Conservation (phyloP, 345 rosid genomes). For the Eucalyptus marginata region DNA sequence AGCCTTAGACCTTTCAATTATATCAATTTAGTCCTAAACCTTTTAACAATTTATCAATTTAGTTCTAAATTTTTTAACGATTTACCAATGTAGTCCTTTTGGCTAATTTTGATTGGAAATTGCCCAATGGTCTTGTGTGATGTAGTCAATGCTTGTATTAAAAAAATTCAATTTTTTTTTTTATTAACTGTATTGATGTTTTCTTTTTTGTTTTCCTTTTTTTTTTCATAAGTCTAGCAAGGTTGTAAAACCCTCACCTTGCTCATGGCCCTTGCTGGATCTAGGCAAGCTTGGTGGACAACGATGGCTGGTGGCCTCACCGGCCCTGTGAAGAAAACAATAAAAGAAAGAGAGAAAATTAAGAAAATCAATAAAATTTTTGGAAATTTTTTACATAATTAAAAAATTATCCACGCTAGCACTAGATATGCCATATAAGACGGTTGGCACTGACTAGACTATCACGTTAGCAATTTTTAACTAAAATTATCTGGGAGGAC, state of each 20-base stretch:
- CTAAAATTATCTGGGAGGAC: accelerated
- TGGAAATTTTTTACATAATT: accelerated
- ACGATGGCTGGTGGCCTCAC: accelerated
- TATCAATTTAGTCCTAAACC: accelerated
- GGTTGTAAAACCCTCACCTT: neutral
- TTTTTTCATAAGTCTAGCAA: no score
- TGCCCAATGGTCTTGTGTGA: neutral
- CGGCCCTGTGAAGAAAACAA: no score
- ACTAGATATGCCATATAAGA: neutral
- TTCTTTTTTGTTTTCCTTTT: no score
- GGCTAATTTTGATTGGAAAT: neutral
- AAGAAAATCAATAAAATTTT: no score
- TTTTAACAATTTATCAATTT: no score
- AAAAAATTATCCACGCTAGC: accelerated
- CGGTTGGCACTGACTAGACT: neutral
- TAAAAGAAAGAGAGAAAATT: no score
- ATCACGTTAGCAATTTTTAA: neutral
- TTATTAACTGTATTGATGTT: neutral
- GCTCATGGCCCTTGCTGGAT: accelerated
- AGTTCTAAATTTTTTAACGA: no score
- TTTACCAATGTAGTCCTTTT: neutral
- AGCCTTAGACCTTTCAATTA: no score
- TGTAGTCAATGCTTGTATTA: accelerated
- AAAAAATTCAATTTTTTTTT: no score
- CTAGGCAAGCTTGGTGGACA: no score